Base-by-base conservation (phyloP, 495 filamentous ascomycete genomes). In the Penicillium lagena region DNA sequence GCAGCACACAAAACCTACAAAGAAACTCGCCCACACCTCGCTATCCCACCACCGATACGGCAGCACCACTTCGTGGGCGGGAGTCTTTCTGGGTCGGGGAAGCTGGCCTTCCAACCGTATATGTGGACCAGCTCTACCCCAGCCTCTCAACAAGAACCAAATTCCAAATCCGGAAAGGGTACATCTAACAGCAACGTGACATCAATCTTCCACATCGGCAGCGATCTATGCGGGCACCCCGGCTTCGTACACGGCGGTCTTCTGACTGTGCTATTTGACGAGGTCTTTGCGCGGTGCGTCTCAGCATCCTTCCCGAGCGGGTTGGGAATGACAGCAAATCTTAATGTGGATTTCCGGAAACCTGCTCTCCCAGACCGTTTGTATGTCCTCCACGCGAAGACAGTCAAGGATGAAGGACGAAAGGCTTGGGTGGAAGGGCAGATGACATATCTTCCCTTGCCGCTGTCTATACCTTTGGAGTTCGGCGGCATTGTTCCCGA, bases 81-180 rank as follows among this genome's bases (percentile, higher is more conserved):
- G 7, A 58, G 59, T 34, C 72, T 97, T 6, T 47, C 82, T 31
- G 90, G 90, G 3, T 66, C 76, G 0, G 81, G 81, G 13, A 86
- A 75, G 57, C 76, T 97, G 36, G 78, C 79, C 9, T 81, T 93
- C 0, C 84, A 89, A 6, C 93, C 91, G 1, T 77, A 87, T 29
- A 77, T 80, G 39, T 97, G 84, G 72, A 73, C 68, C 8, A 45
- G 46, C 0, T 50, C 43, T 1, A 7, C 28, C 15, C 3, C 9
- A 12, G 32, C 32, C 7, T 11, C 22, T 3, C 22, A 22, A 22
- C 22, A 22, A 22, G 22, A 22, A 22, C 3, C 22, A 6, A 22
- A 6, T 22, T 6, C 22, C 22, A 22, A 22, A 6, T 22, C 22
- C 22, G 22, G 22, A 22, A 22, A 22, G 22, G 22, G 22, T 22